Percentiles rank a stretch among this genome's conserved stretches.
phyloP scores from a whole-genome alignment of 805 yeast species.

The Wickerhamiella brachini region DNA sequence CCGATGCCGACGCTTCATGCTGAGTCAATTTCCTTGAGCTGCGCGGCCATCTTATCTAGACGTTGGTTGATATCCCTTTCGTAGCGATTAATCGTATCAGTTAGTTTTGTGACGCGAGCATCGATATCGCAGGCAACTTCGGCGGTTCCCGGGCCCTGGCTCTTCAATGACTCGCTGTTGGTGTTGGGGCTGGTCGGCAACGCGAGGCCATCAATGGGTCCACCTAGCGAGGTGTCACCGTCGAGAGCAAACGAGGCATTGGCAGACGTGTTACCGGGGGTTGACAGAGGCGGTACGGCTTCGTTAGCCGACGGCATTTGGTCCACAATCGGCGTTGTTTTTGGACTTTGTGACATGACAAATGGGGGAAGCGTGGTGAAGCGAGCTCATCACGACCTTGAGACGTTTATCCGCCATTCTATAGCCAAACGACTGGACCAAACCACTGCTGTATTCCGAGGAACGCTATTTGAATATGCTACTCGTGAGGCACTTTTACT shows the following conservation, averaged over 20 bases:
- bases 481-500: conserved; percentile 3
- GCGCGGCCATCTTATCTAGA: conserved; percentile 8
- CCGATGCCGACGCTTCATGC: conserved; percentile 1
- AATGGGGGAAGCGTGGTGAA: background rate
- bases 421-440: conserved; percentile 1
- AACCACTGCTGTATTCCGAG: conserved; percentile 5
- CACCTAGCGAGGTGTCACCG: background rate
- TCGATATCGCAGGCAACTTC: conserved; percentile 14
- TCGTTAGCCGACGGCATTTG: background rate
- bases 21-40: conserved; percentile 6
- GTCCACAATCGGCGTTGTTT: background rate
- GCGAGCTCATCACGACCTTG: background rate
- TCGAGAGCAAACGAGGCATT: background rate
- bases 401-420: background rate
- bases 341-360: conserved; percentile 1
- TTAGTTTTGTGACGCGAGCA: conserved; percentile 7
- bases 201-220: too few species aligned
- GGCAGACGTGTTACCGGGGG: background rate
- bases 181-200: background rate
- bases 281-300: background rate
- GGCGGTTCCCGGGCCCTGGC: conserved; percentile 7
- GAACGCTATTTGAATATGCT: conserved; percentile 9
- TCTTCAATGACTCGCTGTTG: background rate
- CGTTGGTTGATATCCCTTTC: conserved; percentile 12
- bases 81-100: conserved; percentile 9